Conservation (phyloP, 345 rosid species). For the Salix dunnii region DNA sequence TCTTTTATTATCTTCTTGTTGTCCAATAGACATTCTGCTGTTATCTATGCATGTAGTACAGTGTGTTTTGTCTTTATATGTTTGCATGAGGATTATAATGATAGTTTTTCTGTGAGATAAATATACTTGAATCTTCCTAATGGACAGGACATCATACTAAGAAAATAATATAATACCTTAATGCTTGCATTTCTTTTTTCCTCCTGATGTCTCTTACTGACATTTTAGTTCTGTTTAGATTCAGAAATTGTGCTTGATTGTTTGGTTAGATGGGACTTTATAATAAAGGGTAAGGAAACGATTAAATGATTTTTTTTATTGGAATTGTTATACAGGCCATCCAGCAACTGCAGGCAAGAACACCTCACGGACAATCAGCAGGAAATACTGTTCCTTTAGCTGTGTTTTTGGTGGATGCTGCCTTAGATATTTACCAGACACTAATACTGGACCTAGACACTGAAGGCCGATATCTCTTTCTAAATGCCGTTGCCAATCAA, state of each 20-base stretch:
- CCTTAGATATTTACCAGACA: conserved; percentile 80
- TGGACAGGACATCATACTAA: not conserved
- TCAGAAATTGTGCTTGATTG: not conserved
- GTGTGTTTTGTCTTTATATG: not conserved
- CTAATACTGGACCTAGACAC: conserved; percentile 80
- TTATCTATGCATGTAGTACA: not conserved
- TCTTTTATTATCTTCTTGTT: not conserved
- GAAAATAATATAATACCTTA: not conserved
- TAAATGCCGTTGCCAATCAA: conserved; percentile 93
- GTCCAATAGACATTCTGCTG: not conserved
- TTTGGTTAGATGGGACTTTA: not conserved
- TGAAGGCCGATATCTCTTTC: conserved; percentile 94
- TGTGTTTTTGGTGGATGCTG: conserved; percentile 58
- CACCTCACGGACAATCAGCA: conserved; percentile 58
- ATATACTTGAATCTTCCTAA: not conserved
- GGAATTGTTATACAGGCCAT: conserved; percentile 47
- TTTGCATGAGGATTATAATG: not conserved
- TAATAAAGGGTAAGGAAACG: not conserved
- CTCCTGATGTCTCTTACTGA: not conserved
- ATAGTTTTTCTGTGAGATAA: not conserved
- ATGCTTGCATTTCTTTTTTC: not conserved
- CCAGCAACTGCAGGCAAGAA: conserved; percentile 71
- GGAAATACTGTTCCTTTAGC: conserved; percentile 45
- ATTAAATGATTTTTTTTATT: not conserved
- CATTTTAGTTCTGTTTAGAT: not conserved